Evolutionary conservation across 108 stramenopile genomes (phyloP), one percentile per base, ranked within the genome.

Genomic region (Ochromonas danica): DNA sequence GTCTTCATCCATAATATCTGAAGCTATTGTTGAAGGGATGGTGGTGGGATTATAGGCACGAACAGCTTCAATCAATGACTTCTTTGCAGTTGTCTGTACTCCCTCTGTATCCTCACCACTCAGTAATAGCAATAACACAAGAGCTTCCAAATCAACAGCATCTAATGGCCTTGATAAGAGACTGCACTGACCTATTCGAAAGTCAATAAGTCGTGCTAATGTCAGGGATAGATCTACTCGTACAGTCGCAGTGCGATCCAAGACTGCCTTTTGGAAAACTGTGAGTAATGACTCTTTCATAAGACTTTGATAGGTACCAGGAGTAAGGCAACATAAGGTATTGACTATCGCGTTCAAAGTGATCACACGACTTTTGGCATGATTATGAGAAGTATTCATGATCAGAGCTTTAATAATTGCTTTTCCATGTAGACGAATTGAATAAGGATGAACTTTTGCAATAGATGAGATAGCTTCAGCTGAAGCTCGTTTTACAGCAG

Each of bases 401-500:
- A 22, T 67, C 10, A 67, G 31, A 10, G 30, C 63, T 6, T 36
- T 28, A 6, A 67, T 10, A 6, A 67, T 6, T 35, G 17, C 10
- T 10, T 33, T 22, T 10, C 10, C 3, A 36, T 67, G 31, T 36
- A 25, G 25, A 6, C 31, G 63, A 3, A 67, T 28, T 14, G 22
- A 14, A 14, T 14, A 22, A 51, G 45, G 45, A 22, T 6, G 22
- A 51, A 22, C 22, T 51, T 22, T 51, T 6, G 14, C 22, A 25
- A 67, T 67, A 36, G 35, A 35, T 25, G 33, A 10, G 33, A 67
- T 67, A 3, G 31, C 17, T 67, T 67, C 63, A 10, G 30, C 63
- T 3, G 30, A 28, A 67, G 63, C 40, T 28, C 72, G 36, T 41
- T 75, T 75, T 22, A 75, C 40, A 27, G 72, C 36, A 3, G 72